These are phyloP conservation scores for Pelargonium citronellum DNA, from an alignment of 441 rosid genomes.

Conservation along the genomic window DNA sequence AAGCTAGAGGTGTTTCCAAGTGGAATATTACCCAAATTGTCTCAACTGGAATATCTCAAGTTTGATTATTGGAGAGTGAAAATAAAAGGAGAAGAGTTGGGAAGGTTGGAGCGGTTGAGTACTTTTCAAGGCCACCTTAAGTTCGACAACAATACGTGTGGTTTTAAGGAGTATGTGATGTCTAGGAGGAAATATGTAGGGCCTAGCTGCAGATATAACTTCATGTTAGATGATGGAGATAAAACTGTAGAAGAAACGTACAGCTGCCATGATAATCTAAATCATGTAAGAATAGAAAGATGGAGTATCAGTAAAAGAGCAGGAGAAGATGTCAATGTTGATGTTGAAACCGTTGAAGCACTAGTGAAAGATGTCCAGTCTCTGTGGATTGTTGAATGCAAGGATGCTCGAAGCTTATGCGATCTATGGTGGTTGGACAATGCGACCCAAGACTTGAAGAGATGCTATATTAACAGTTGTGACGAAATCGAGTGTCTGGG, in stretches of 20 bases:
- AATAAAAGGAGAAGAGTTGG: slow-evolving; percentile 1
- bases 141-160: neutral
- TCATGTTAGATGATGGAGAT: neutral
- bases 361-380: neutral
- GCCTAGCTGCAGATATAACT: neutral
- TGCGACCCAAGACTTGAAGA: no score
- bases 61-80: neutral
- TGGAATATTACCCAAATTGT: neutral
- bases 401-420: no score
- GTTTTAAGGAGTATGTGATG: neutral
- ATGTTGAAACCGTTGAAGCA: neutral
- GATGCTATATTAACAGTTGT: no score
- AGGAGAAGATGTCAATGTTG: neutral
- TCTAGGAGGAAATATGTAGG: neutral
- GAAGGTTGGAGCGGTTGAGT: neutral
- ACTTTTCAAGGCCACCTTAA: neutral
- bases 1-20: neutral
- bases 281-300: neutral
- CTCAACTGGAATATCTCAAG: neutral
- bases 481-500: no score
- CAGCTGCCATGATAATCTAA: neutral
- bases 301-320: neutral
- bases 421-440: no score
- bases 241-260: neutral
- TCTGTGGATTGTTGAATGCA: neutral